Percentiles rank a stretch among this genome's conserved stretches.
Conservation (phyloP, 495 filamentous ascomycete species). For the Penicillium diatomitis region DNA sequence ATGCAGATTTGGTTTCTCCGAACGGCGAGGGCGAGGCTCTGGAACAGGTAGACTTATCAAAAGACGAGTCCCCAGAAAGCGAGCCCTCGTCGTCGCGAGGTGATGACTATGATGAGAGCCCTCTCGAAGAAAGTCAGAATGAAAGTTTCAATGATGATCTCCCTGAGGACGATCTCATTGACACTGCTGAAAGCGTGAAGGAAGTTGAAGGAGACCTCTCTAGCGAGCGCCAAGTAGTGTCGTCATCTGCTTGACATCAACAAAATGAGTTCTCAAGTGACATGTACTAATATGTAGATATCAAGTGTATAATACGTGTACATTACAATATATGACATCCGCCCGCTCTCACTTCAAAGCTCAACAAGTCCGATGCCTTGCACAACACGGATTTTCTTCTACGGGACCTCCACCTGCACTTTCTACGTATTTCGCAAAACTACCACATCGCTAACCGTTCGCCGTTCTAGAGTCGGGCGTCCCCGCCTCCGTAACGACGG, state of each 20-base stretch:
- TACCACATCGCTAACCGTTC: no score
- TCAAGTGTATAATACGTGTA: no score
- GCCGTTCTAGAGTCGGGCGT: no score
- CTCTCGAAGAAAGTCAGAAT: neutral
- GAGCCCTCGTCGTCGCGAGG: neutral
- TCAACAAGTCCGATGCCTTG: no score
- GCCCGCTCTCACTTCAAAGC: no score
- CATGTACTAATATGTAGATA: no score
- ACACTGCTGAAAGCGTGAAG: neutral
- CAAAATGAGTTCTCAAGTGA: neutral
- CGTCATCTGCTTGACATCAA: neutral
- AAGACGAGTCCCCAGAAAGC: neutral
- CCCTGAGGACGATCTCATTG: constrained; percentile 1
- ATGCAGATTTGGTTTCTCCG: constrained; percentile 8
- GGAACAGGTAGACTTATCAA: neutral
- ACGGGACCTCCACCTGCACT: no score
- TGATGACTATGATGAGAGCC: neutral
- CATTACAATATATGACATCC: no score
- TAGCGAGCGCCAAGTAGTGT: neutral
- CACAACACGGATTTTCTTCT: no score
- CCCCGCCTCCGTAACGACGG: no score
- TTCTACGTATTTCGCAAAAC: no score
- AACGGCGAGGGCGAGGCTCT: constrained; percentile 7
- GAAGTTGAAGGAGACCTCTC: neutral
- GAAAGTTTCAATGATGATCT: neutral